Conservation (phyloP, 768 basidiomycete genomes). For the Podaxis sp. region DNA sequence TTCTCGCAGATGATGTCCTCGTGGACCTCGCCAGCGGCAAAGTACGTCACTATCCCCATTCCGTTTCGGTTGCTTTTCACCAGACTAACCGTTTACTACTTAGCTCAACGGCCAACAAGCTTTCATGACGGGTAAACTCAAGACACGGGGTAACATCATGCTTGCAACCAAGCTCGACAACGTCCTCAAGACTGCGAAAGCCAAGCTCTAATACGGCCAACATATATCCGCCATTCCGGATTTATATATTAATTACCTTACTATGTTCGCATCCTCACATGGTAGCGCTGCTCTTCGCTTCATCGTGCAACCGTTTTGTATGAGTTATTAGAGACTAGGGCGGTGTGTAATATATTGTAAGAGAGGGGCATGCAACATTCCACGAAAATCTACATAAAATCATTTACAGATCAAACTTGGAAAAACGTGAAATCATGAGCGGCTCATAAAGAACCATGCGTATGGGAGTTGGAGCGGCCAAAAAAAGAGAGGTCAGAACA, state of each 20-base stretch:
- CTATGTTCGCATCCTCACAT: constrained; percentile 1
- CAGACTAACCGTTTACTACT: background rate
- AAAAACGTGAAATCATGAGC: background rate
- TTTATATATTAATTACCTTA: background rate
- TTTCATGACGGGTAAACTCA: constrained; percentile 93
- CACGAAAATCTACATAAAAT: background rate
- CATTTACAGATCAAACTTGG: background rate
- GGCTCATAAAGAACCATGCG: background rate
- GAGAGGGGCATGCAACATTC: background rate
- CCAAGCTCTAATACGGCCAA: constrained; percentile 35
- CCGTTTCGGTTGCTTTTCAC: background rate
- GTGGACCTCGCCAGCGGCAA: constrained; percentile 68
- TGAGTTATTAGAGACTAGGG: constrained; percentile 4
- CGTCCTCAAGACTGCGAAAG: constrained; percentile 58
- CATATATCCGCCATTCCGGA: background rate
- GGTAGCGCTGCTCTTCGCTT: background rate
- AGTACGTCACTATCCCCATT: constrained; percentile 30
- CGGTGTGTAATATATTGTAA: constrained; percentile 10
- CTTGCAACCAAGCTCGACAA: constrained; percentile 86
- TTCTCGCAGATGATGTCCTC: constrained; percentile 74
- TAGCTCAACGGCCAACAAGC: constrained; percentile 90
- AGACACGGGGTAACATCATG: constrained; percentile 92
- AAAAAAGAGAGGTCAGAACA: constrained; percentile 42
- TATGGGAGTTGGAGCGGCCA: constrained; percentile 12
- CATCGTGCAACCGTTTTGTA: background rate